Base-by-base conservation (phyloP, 108 stramenopile species). In the Parietichytrium sp. region DNA sequence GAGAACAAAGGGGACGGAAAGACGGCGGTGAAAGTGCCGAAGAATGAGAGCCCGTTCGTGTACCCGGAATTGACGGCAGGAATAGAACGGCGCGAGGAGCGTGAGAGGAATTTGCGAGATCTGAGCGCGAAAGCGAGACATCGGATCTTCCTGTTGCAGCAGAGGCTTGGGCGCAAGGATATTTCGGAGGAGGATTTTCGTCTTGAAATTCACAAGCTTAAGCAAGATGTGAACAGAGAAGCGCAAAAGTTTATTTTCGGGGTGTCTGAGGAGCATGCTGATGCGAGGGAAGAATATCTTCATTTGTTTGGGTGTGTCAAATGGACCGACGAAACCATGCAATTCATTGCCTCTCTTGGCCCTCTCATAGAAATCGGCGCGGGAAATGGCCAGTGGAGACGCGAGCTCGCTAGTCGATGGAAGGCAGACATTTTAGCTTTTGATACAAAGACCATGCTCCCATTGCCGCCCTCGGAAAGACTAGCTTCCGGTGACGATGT, bases 351-450 rank as follows among this genome's bases (percentile, higher is more conserved):
- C 3, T 80, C 83, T 8, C 55, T 84, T 3, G 84, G 78, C n/a
- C 84, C 84, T n/a, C 30, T 86, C n/a, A 78, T 86, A 26, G 85
- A 86, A 47, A 50, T 86, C 38, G 82, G 84, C 42, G 85, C 84
- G 48, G 85, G 84, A 29, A 45, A 84, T 18, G 85, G 85, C 3
- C 85, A 86, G 45, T 86, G 85, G 85, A 55, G 79, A n/a, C 55
- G 53, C 4, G 85, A 72, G 25, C 81, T 86, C 51, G 79, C 23
- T 13, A 30, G 36, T 12, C 15, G 8, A 13, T 49, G 55, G 8
- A 84, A 84, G n/a, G 84, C 53, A 10, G 78, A 77, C 31, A 78
- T 86, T 26, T 25, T 84, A 8, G 81, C 85, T 4, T 86, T 72
- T 72, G 85, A 85, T 13, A 49, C 42, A 55, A 77, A 84, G 48